A percentile compares a stretch with the other conserved stretches of the same genome.
Conservation (phyloP, 2,329 filamentous ascomycete species). For the Claviceps sp. region DNA sequence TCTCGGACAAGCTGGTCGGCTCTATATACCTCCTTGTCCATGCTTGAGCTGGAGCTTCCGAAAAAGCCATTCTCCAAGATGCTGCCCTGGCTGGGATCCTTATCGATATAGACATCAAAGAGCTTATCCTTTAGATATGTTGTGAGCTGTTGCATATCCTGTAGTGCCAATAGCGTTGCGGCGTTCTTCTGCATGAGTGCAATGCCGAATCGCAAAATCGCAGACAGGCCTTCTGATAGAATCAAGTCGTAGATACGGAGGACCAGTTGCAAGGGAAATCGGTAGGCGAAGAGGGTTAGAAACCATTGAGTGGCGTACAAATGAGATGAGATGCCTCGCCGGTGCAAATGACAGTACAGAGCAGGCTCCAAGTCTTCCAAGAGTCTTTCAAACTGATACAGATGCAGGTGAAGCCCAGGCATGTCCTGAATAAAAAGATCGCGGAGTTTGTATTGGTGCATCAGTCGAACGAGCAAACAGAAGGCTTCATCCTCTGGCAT, state of each 20-base stretch:
- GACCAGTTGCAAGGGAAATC: constrained; percentile 90
- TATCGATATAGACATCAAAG: constrained; percentile 96
- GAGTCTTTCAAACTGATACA: constrained; percentile 90
- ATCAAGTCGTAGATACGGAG: constrained; percentile 95
- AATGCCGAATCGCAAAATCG: constrained; percentile 87
- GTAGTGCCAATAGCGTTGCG: constrained; percentile 62
- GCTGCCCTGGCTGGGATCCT: constrained; percentile 79
- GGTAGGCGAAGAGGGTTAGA: constrained; percentile 93
- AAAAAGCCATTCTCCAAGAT: constrained; percentile 96
- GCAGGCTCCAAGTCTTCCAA: constrained; percentile 90
- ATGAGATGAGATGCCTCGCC: constrained; percentile 76
- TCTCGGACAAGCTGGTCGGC: constrained; percentile 89
- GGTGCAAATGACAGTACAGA: constrained; percentile 83
- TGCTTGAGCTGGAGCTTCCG: constrained; percentile 73
- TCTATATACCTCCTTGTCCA: constrained; percentile 91
- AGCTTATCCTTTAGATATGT: constrained; percentile 85
- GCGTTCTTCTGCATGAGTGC: constrained; percentile 95
- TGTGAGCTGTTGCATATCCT: constrained; percentile 82
- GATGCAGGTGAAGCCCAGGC: constrained; percentile 83
- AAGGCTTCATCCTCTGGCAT: constrained; percentile 98
- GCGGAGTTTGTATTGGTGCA: constrained; percentile 91
- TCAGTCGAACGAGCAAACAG: constrained; percentile 78
- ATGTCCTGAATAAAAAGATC: constrained; percentile 93
- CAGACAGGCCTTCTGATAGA: constrained; percentile 80
- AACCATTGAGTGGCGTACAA: constrained; percentile 99